Base-by-base conservation (phyloP, 2,329 filamentous ascomycete genomes). In the Fusarium anguioides region DNA sequence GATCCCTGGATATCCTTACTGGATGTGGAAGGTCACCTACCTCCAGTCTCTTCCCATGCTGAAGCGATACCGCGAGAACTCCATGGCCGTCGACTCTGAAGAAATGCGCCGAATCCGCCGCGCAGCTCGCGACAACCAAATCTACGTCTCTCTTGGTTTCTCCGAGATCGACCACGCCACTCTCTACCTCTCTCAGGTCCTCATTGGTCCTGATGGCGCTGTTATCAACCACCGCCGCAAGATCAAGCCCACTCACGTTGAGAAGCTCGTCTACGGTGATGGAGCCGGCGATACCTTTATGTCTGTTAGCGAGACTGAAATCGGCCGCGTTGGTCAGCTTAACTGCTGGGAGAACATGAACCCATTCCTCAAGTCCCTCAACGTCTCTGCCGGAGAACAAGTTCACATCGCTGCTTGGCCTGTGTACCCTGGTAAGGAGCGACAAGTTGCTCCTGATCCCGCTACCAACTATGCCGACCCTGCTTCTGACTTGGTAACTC, bases 321-420 rank as follows among this genome's bases (percentile, higher is more conserved):
- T 85, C 46, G 85, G 84, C 4, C 81, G 82, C 5, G 78, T 87
- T 7, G 86, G 85, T 0, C 81, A 81, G 6, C 76, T 87, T 24
- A 86, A 85, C 66, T 87, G 84, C 75, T 87, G 83, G 83, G 84
- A 87, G 69, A 83, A 88, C 61, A 82, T 74, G 72, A 73, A 73
- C 46, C 71, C 70, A 1, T 72, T 74, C 47, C 71, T 73, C 45
- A 72, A 73, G 52, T 60, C 66, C 5, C 70, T 75, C 33, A 74
- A 72, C 14, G 71, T 74, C 6, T 66, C 73, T 6, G 63, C 65
- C 5, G 65, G 71, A 3, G 74, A 75, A n/a, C 70, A 76, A 26
- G 71, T 76, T 4, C 75, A 76, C 31, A 52, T 76, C 1, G 72
- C 75, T 9, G 70, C 65, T 17, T 76, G 75, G 75, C 75, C 75